Base-by-base conservation (phyloP, 805 yeast species). In the Barnettozyma vustinii region DNA sequence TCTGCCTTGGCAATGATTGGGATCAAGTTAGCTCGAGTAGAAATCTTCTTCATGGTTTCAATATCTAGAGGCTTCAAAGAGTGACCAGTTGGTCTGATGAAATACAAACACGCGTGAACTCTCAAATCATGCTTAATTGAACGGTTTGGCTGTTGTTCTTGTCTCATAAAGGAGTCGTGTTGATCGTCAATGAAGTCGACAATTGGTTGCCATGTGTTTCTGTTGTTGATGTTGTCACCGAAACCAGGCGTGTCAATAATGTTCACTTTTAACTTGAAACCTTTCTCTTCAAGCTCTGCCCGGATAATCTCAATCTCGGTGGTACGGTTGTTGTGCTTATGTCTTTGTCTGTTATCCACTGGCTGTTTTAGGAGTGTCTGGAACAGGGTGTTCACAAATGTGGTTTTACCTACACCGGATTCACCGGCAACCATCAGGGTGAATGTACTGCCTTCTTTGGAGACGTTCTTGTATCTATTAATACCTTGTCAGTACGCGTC, bases 221-320 rank as follows among this genome's bases (percentile, higher is more conserved):
- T 77, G 69, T 90, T 91, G 71, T 90, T 85, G 55, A 89, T 85
- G 65, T 84, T 86, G 64, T 88, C 95, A 52, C 97, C 97, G 65
- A 89, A 88, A 1, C 97, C 97, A 9, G 96, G 96, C 2, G 97
- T 88, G 67, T 90, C 97, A 59, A 91, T 81, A 49, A 91, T 76
- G 57, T 89, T 89, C 55, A 91, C 77, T 53, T 84, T 77, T 57
- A 87, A 76, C 56, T 75, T 76, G 68, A 91, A 87, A 63, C 85
- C 87, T 67, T 87, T 83, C 64, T 91, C 97, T 64, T 84, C 94
- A 56, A 87, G 75, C 50, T 79, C 76, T n/a, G 94, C 92, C 59
- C 92, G 78, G 43, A 79, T 77, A 48, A 89, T 80, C 55, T 85
- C 91, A 54, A 88, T 82, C 56, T 83, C 91, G 25, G 86, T 87